phyloP scores from a whole-genome alignment of 2,329 filamentous ascomycete species.

The Leptographium flavum region DNA sequence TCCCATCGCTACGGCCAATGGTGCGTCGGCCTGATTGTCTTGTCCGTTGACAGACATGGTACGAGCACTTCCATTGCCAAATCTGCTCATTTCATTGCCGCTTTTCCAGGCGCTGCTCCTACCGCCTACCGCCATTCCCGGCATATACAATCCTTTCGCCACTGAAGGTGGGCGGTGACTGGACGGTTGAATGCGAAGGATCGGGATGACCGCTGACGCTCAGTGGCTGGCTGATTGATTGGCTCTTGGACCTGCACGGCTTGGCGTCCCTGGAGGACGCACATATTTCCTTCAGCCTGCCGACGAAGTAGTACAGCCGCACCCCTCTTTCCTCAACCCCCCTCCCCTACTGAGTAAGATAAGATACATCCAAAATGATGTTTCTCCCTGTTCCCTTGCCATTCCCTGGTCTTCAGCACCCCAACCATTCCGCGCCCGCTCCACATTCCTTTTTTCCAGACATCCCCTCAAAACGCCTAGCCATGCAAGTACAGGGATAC shows the following conservation, averaged over 20 bases:
- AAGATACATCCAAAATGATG: not conserved
- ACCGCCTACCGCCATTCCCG: not conserved
- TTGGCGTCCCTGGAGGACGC: too few relatives aligned
- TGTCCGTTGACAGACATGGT: not conserved
- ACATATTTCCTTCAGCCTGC: too few relatives aligned
- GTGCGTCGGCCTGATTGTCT: not conserved
- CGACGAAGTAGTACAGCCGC: too few relatives aligned
- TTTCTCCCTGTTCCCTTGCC: not conserved
- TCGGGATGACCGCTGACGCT: too few relatives aligned
- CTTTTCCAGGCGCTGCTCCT: not conserved
- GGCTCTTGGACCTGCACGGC: too few relatives aligned
- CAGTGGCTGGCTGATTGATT: too few relatives aligned
- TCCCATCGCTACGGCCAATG: slow-evolving; percentile 5
- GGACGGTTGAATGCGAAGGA: too few relatives aligned
- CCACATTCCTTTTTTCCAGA: not conserved
- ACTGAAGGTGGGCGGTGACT: too few relatives aligned
- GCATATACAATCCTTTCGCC: too few relatives aligned
- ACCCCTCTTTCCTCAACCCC: not conserved
- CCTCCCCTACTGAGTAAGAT: not conserved
- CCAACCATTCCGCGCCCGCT: not conserved
- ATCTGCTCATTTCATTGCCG: not conserved
- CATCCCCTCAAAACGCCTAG: not conserved
- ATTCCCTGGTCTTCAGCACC: slow-evolving; percentile 1
- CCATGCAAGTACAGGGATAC: slow-evolving; percentile 2
- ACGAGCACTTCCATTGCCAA: not conserved